These are phyloP conservation scores for Candida peoriensis DNA, from an alignment of 805 yeast species.

Conservation along the genomic window DNA sequence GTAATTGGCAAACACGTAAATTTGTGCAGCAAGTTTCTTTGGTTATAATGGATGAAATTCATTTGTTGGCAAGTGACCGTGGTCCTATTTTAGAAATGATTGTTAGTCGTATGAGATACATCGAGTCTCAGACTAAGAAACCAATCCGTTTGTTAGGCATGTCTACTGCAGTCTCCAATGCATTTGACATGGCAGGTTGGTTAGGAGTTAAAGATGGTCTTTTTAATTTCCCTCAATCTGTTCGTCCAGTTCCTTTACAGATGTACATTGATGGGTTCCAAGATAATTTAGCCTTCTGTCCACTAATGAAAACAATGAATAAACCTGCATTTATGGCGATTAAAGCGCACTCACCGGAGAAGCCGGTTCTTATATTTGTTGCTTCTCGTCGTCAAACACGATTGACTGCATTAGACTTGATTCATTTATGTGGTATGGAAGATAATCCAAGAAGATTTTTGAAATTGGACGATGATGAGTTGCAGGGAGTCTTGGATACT, in stretches of 20 bases:
- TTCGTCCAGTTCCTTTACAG: constrained; percentile 90
- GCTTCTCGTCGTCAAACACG: constrained; percentile 93
- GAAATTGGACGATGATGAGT: constrained; percentile 45
- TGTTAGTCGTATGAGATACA: constrained; percentile 90
- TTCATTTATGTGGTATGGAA: constrained; percentile 60
- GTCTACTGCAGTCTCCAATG: constrained; percentile 92
- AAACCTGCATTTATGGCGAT: constrained; percentile 70
- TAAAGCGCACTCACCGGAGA: constrained; percentile 61
- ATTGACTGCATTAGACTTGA: constrained; percentile 73
- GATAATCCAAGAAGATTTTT: constrained; percentile 58
- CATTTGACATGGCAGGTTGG: constrained; percentile 91
- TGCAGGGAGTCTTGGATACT: constrained; percentile 54
- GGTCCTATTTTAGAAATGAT: constrained; percentile 95
- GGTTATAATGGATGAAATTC: constrained; percentile 93
- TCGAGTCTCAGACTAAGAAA: constrained; percentile 88
- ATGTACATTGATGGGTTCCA: constrained; percentile 85
- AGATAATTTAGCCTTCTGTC: constrained; percentile 77
- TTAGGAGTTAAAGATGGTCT: constrained; percentile 88
- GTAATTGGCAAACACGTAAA: constrained; percentile 87
- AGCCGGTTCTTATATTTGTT: constrained; percentile 95
- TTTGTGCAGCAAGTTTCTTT: constrained; percentile 79
- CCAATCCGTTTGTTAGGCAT: constrained; percentile 87
- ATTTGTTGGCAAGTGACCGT: constrained; percentile 92
- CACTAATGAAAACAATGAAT: constrained; percentile 67
- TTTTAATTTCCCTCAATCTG: constrained; percentile 92